Conservation (phyloP, 1,284 basidiomycete genomes). For the Pseudomicrostroma phylloplanum region DNA sequence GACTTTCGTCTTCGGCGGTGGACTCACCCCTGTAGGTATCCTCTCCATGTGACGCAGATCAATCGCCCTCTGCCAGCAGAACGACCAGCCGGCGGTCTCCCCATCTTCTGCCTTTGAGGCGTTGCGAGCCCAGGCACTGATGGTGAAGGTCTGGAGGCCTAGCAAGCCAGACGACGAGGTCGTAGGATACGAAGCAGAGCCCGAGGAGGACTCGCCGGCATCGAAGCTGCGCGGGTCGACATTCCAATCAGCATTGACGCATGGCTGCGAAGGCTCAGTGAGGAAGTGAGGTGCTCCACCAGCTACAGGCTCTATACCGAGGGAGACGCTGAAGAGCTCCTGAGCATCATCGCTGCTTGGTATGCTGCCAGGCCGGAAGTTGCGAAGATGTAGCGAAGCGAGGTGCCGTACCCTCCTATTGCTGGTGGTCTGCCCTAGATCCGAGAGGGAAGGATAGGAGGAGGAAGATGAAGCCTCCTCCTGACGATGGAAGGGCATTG, state of each 20-base stretch:
- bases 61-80: not conserved
- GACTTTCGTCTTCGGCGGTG: not conserved
- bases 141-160: not conserved
- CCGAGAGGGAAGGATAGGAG: too few relatives aligned
- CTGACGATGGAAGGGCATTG: too few relatives aligned
- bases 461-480: too few relatives aligned
- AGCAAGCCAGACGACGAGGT: not conserved
- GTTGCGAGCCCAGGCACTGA: not conserved
- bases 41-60: not conserved
- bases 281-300: not conserved
- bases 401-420: constrained; percentile 2
- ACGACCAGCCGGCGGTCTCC: not conserved
- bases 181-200: not conserved
- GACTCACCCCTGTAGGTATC: constrained; percentile 4
- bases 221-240: not conserved
- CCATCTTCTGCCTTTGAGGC: not conserved
- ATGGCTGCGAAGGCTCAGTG: not conserved
- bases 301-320: not conserved
- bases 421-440: too few relatives aligned
- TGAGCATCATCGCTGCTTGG: not conserved
- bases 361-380: not conserved
- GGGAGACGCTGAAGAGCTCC: not conserved
- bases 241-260: constrained; percentile 6
- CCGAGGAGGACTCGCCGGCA: not conserved
- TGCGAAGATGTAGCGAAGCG: constrained; percentile 1